Conservation (phyloP, 768 basidiomycete species). For the Lyophyllum atratum region DNA sequence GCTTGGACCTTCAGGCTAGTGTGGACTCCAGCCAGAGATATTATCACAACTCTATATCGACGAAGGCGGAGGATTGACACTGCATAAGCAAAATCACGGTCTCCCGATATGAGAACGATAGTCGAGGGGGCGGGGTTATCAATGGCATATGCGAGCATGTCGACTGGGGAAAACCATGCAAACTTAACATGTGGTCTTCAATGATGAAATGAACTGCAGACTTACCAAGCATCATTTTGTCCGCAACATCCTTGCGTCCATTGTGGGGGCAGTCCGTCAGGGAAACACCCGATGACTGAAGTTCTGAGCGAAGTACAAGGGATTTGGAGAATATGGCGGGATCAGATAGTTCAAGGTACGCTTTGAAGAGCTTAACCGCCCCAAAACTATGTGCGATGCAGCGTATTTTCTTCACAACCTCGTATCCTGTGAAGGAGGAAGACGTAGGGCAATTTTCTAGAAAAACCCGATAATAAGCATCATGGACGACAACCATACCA, state of each 20-base stretch:
- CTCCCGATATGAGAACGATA: constrained; percentile 64
- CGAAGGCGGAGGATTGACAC: constrained; percentile 57
- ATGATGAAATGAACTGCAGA: constrained; percentile 9
- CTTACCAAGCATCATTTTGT: constrained; percentile 52
- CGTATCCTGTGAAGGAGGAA: constrained; percentile 41
- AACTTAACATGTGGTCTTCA: background rate
- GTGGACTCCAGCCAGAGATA: constrained; percentile 44
- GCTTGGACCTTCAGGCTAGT: constrained; percentile 56
- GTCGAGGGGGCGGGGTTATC: constrained; percentile 57
- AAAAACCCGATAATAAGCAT: background rate
- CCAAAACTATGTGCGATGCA: constrained; percentile 52
- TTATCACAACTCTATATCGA: constrained; percentile 51
- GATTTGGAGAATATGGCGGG: constrained; percentile 31
- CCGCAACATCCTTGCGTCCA: constrained; percentile 41
- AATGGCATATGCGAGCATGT: constrained; percentile 68
- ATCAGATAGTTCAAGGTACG: constrained; percentile 52
- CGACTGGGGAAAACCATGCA: constrained; percentile 47
- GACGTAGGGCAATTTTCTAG: constrained; percentile 46
- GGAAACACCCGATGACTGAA: constrained; percentile 50
- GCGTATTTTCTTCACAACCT: constrained; percentile 46
- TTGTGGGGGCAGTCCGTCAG: constrained; percentile 39
- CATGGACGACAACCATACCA: background rate
- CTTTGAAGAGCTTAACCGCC: constrained; percentile 51
- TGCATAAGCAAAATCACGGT: constrained; percentile 70
- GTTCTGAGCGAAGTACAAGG: constrained; percentile 40